Evolutionary conservation across 192 early-diverging fungal species (phyloP).

Genomic region (Phycomyces blakesleeanus): DNA sequence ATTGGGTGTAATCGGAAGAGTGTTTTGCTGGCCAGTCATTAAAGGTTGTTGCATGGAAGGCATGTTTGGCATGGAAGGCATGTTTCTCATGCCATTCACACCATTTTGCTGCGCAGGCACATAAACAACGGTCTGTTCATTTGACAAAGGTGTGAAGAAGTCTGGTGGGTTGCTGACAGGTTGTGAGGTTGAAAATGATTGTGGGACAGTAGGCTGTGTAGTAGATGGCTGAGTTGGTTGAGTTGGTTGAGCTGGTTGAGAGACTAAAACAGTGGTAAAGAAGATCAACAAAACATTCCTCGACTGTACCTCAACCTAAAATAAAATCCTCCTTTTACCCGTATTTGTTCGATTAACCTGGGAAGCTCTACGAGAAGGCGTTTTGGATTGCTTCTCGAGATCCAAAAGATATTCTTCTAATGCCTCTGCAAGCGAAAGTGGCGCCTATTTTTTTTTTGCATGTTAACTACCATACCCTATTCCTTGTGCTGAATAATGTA

Average conservation of each 20-base stretch:
- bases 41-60: conserved; percentile 13
- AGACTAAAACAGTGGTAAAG: background rate
- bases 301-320: background rate
- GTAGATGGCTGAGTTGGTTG: background rate
- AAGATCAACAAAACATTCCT: background rate
- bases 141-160: conserved; percentile 29
- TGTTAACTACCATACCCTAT: background rate
- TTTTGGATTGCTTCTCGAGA: conserved; percentile 5
- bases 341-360: background rate
- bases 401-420: conserved; percentile 33
- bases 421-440: conserved; percentile 28
- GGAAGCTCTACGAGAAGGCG: background rate
- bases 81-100: background rate
- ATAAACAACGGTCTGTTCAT: conserved; percentile 18
- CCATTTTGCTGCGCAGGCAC: conserved; percentile 4
- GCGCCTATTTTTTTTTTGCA: conserved; percentile 13
- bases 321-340: conserved; percentile 3
- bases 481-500: background rate
- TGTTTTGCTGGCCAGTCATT: background rate
- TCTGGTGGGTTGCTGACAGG: conserved; percentile 19
- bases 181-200: conserved; percentile 13
- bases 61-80: too few relatives aligned
- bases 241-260: background rate
- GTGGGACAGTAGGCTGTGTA: background rate
- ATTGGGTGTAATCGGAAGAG: background rate